Evolutionary conservation across 208 protist genomes (phyloP).

Genomic region (Phytomonas sp.): DNA sequence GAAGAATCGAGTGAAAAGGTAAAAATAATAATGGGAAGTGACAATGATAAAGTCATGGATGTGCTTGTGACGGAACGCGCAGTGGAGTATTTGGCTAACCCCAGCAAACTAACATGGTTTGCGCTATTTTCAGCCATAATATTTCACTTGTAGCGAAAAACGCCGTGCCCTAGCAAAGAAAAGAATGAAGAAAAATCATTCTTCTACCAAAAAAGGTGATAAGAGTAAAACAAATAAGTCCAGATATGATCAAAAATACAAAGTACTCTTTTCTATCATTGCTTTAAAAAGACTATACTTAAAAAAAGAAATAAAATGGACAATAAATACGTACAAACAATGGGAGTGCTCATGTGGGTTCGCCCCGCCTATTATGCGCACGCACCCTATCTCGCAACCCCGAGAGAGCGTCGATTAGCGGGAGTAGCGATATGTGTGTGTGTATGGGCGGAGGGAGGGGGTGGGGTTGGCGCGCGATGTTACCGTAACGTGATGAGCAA

Average conservation of each 20-base stretch:
- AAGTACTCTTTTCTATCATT: conserved; percentile 9
- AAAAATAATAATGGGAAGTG: not conserved
- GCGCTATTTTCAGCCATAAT: conserved; percentile 32
- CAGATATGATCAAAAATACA: not conserved
- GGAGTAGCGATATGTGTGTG: too few relatives aligned
- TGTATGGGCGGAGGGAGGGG: not conserved
- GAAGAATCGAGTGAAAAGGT: not conserved
- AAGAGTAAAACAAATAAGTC: conserved; percentile 4
- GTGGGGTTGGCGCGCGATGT: not conserved
- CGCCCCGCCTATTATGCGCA: conserved; percentile 4
- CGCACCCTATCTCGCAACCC: conserved; percentile 23
- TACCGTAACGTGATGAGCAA: conserved; percentile 15
- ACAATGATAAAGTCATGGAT: conserved; percentile 20
- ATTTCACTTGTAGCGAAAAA: conserved; percentile 25
- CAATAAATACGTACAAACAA: not conserved
- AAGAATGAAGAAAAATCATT: not conserved
- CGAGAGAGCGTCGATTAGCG: conserved; percentile 12
- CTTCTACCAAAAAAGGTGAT: not conserved
- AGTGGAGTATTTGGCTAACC: conserved; percentile 62
- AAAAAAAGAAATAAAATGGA: not conserved
- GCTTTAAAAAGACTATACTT: too few relatives aligned
- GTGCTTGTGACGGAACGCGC: conserved; percentile 47
- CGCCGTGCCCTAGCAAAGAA: not conserved
- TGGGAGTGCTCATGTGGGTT: not conserved
- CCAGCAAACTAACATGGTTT: conserved; percentile 31